A percentile compares a stretch with the other conserved stretches of the same genome.
Evolutionary conservation across 345 rosid species (phyloP).

Genomic region (Eucalyptus regnans): DNA sequence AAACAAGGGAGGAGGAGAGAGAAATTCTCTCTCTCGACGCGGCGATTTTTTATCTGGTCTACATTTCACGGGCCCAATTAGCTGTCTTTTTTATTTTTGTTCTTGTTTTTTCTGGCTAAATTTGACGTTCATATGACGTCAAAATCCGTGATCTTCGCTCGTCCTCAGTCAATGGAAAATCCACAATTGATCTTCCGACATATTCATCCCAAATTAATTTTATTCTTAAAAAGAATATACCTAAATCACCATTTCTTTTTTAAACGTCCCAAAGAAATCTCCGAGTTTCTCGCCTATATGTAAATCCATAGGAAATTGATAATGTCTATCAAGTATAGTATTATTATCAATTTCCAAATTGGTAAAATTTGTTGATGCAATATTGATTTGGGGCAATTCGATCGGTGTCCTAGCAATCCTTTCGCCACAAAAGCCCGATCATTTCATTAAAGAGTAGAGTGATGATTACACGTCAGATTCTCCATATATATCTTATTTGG

Average conservation of each 20-base stretch:
- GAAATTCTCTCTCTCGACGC: not conserved
- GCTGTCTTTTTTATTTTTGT: not conserved
- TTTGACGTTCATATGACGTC: not conserved
- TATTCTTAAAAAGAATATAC: not conserved
- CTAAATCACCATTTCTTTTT: not conserved
- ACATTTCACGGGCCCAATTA: not conserved
- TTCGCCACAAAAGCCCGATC: rapidly evolving
- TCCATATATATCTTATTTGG: rapidly evolving
- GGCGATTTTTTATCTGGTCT: not conserved
- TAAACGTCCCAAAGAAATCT: not conserved
- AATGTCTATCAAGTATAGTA: not conserved
- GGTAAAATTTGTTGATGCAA: not conserved
- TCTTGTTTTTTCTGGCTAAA: not conserved
- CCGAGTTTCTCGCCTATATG: not conserved
- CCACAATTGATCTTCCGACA: not conserved
- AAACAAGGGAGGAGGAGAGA: not conserved
- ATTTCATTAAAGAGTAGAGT: not conserved
- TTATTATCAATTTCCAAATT: not conserved
- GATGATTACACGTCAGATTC: rapidly evolving
- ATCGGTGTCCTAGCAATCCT: not conserved
- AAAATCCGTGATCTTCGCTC: not conserved
- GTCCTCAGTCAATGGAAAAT: not conserved
- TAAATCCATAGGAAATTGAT: not conserved
- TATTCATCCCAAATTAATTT: not conserved
- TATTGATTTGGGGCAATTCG: rapidly evolving